Evolutionary conservation across 306 rosid genomes (phyloP).

Genomic region (Quercus ilex): DNA sequence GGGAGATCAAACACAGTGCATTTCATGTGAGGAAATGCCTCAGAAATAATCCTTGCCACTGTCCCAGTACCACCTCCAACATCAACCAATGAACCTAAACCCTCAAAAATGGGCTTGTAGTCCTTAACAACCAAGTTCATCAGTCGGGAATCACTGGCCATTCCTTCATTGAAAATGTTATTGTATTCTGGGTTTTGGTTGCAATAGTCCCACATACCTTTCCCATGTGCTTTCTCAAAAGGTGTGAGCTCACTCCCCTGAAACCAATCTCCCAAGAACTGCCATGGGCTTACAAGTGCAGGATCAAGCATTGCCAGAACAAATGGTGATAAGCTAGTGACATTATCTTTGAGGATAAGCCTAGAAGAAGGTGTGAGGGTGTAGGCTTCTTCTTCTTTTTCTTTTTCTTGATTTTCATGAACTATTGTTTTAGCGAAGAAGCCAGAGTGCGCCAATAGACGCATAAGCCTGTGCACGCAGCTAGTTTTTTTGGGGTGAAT

Average conservation of each 20-base stretch:
- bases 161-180: constrained; percentile 26
- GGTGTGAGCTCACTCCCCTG: constrained; percentile 5
- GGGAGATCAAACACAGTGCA: no score
- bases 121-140: constrained; percentile 36
- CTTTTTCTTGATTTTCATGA: no score
- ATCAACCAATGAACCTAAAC: no score
- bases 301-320: constrained; percentile 20
- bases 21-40: no score
- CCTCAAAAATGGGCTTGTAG: constrained; percentile 22
- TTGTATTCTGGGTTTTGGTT: constrained; percentile 5
- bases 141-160: constrained; percentile 43
- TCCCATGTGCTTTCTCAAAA: constrained; percentile 33
- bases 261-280: constrained; percentile 31
- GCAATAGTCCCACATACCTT: constrained; percentile 28
- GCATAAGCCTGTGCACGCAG: no score
- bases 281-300: constrained; percentile 23
- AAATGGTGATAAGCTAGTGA: constrained; percentile 3
- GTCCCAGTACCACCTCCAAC: no score
- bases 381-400: constrained; percentile 9
- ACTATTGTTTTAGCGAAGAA: no score
- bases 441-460: no score
- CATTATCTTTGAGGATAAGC: constrained; percentile 29
- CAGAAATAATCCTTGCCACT: no score
- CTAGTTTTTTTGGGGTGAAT: no score
- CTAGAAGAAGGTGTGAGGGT: constrained; percentile 46